Percentiles rank a stretch among this genome's conserved stretches.
Evolutionary conservation across 2,329 filamentous ascomycete genomes (phyloP).

Genomic region (Colletotrichum brevisporum): DNA sequence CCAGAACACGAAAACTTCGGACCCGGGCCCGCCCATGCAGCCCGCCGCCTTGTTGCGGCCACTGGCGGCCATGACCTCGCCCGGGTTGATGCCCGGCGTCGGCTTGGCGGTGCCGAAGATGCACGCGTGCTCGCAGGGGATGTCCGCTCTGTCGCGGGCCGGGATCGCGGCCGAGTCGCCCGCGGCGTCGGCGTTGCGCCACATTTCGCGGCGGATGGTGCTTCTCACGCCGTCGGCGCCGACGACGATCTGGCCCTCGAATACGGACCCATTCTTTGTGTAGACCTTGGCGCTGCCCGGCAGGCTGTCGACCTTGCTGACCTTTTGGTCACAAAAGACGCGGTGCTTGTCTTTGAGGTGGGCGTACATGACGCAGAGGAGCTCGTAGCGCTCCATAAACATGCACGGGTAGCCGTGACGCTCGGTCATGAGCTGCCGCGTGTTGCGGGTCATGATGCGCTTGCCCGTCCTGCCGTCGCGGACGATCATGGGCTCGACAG

Average conservation of each 20-base stretch:
- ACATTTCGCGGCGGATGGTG: conserved; percentile 50
- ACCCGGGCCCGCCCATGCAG: conserved; percentile 24
- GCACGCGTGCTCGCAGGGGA: conserved; percentile 36
- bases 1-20: conserved; percentile 30
- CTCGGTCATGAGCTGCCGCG: conserved; percentile 9
- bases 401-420: conserved; percentile 48
- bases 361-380: conserved; percentile 52
- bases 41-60: conserved; percentile 19
- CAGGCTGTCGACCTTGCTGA: conserved; percentile 35
- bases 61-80: conserved; percentile 29
- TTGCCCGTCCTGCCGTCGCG: conserved; percentile 21
- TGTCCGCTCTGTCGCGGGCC: conserved; percentile 11
- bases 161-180: conserved; percentile 30
- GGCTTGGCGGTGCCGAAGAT: conserved; percentile 35
- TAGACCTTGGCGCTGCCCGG: conserved; percentile 45
- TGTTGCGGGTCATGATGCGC: conserved; percentile 28
- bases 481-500: conserved; percentile 5
- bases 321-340: conserved; percentile 40
- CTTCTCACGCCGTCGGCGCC: conserved; percentile 60
- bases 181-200: conserved; percentile 34
- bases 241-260: conserved; percentile 52
- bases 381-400: conserved; percentile 54
- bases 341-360: conserved; percentile 48
- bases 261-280: conserved; percentile 48
- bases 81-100: conserved; percentile 9